Percentiles rank a stretch among this genome's conserved stretches.
These are phyloP conservation scores for Hemisphaericaspora xylofermentans DNA, from an alignment of 1,139 yeast species.

Conservation along the genomic window DNA sequence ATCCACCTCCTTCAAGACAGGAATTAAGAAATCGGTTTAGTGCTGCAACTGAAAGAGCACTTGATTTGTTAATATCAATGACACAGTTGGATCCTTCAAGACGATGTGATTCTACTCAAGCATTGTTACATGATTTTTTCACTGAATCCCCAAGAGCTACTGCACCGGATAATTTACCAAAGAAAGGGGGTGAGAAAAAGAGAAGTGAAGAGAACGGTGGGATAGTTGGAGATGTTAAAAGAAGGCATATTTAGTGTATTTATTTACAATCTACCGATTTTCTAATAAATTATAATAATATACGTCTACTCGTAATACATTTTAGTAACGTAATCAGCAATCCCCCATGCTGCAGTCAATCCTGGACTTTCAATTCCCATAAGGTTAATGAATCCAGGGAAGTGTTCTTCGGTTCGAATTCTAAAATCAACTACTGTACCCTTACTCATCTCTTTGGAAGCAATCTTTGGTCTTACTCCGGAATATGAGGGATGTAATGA, in stretches of 20 bases:
- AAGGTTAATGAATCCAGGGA: conserved; percentile 76
- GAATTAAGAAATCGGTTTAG: conserved; percentile 82
- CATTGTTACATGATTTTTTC: conserved; percentile 69
- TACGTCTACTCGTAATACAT: conserved; percentile 25
- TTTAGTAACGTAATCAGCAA: conserved; percentile 66
- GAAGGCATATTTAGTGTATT: conserved; percentile 15
- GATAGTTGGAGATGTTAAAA: conserved; percentile 15
- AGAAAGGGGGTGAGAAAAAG: conserved; percentile 23
- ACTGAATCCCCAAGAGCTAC: conserved; percentile 77
- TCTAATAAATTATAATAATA: neutral
- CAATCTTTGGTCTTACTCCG: conserved; percentile 81
- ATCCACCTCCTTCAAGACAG: conserved; percentile 81
- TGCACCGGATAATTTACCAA: conserved; percentile 66
- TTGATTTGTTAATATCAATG: conserved; percentile 73
- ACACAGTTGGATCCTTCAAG: conserved; percentile 75
- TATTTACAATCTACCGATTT: neutral
- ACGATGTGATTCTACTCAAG: conserved; percentile 66
- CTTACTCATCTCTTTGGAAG: conserved; percentile 40
- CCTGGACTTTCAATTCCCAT: conserved; percentile 92
- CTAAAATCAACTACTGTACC: conserved; percentile 66
- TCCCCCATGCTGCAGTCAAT: conserved; percentile 76
- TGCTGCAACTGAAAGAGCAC: conserved; percentile 87
- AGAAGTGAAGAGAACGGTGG: conserved; percentile 19
- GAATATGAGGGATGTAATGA: conserved; percentile 68
- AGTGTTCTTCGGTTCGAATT: conserved; percentile 60